Evolutionary conservation across 495 filamentous ascomycete genomes (phyloP), one percentile per base, ranked within the genome.

Genomic region (Pyrenopolyporus hunteri): DNA sequence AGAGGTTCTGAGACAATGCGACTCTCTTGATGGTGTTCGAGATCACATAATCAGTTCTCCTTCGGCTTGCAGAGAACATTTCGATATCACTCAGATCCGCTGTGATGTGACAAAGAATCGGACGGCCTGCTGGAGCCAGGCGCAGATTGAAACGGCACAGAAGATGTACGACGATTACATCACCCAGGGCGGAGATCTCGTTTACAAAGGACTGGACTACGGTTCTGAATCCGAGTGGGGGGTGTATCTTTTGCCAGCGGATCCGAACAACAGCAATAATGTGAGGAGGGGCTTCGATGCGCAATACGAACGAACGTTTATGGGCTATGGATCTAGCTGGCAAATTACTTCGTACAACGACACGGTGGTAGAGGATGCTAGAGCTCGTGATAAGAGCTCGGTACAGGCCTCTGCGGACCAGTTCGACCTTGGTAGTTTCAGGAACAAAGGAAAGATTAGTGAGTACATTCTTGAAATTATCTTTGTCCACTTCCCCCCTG

Each of bases 31-130:
- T 63, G 86, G 85, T 2, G 76, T 84, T 0, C 73, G 73, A 11
- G 86, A 88, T 51, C 80, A 78, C 6, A 82, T 88, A 57, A 83
- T 89, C 44, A 82, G 81, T 40, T 80, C 85, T 52, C 81, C 82
- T 0, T 68, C 72, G 42, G 71, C 80, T 6, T 89, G 86, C 69
- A 64, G 79, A 31, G 80, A 83, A 19, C 32, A 57, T 22, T 71
- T 69, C 43, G 59, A 69, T 29, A 64, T 65, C 54, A 74, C 17
- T 57, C 80, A 4, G 72, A 80, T 64, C 68, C 73, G 6, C 54
- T 88, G 51, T 4, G 86, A 85, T 59, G 62, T 66, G 1, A 48
- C 66, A 2, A 59, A 56, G 4, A 68, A 74, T 0, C 71, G 74
- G 8, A 73, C 65, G 2, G 60, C 55, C 13, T 89, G 86, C 56